Base-by-base conservation (phyloP, 2,329 filamentous ascomycete genomes). In the Periconia sp. region DNA sequence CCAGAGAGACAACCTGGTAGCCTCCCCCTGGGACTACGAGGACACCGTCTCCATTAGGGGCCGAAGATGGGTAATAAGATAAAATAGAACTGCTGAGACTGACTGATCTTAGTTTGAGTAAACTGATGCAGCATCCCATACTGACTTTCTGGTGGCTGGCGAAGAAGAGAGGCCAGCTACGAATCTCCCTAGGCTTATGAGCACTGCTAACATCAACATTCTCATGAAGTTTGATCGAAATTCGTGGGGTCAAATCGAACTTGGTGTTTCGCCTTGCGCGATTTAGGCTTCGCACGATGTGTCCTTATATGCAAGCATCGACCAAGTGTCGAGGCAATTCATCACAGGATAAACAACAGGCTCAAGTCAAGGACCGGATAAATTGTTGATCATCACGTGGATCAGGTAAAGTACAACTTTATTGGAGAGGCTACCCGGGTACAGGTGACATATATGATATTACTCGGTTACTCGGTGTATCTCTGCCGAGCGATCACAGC, bases 21-120 rank as follows among this genome's bases (percentile, higher is more conserved):
- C 52, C 52, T 5, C 52, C 52, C 6, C 52, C 52, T 2, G 52
- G 52, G n/a, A 47, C 18, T 3, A 54, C 30, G 15, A 54, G 48
- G 1, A 54, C 47, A 17, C 52, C 52, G 41, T 47, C 33, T 27
- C 52, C 52, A 19, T 54, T 54, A 1, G 47, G 35, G 14, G 17
- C 41, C 35, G 43, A 18, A 2, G 52, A 37, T 7, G 52, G 52
- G 30, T 50, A 43, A n/a, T 54, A 54, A 6, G 52, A 33, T n/a
- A 54, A 15, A 17, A 44, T 47, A 2, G 43, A 23, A n/a, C 40
- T 47, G 43, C 47, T 50, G 19, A 50, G 47, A 9, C 52, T 54
- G 44, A 11, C 18, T 37, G 15, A 37, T n/a, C 11, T 37, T 37
- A 37, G 33, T n/a, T 37, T 37, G 15, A 37, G 11, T 37, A 14